Conservation (phyloP, 2,329 filamentous ascomycete species). For the Calonectria multiphialidica region DNA sequence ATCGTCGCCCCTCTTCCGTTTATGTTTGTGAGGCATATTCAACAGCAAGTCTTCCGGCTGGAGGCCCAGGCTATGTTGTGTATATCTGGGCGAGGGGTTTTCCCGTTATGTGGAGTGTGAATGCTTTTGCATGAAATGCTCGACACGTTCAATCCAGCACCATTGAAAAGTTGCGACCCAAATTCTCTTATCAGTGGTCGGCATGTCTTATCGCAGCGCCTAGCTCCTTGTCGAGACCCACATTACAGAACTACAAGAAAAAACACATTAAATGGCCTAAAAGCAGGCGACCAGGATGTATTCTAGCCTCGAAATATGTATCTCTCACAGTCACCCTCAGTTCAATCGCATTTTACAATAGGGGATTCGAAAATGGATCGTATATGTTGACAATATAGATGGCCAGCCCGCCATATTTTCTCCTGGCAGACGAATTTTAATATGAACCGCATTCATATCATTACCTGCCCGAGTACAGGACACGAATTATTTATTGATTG, state of each 20-base stretch:
- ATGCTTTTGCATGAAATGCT: not conserved
- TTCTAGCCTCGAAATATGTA: too few species aligned
- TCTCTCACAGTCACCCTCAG: too few species aligned
- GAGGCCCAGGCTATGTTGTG: not conserved
- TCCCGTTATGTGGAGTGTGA: not conserved
- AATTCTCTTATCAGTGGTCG: slow-evolving; percentile 41
- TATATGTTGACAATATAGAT: too few species aligned
- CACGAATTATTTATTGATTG: not conserved
- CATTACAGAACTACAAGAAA: not conserved
- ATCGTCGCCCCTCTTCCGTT: slow-evolving; percentile 69
- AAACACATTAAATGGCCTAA: not conserved
- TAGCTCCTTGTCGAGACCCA: not conserved
- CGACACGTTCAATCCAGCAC: not conserved
- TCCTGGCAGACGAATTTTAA: too few species aligned
- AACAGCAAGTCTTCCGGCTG: accelerated
- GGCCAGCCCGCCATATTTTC: too few species aligned
- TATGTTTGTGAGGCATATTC: slow-evolving; percentile 90
- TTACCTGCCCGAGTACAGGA: not conserved
- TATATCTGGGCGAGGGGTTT: not conserved
- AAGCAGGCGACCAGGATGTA: not conserved
- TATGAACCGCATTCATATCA: not conserved
- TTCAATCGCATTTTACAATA: too few species aligned
- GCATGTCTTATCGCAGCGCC: slow-evolving; percentile 23
- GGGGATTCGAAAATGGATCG: too few species aligned
- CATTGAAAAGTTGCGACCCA: slow-evolving; percentile 23